Evolutionary conservation across 148 eudicot species (phyloP), one percentile per base, ranked within the genome.

Genomic region (Chenopodium quinoa): DNA sequence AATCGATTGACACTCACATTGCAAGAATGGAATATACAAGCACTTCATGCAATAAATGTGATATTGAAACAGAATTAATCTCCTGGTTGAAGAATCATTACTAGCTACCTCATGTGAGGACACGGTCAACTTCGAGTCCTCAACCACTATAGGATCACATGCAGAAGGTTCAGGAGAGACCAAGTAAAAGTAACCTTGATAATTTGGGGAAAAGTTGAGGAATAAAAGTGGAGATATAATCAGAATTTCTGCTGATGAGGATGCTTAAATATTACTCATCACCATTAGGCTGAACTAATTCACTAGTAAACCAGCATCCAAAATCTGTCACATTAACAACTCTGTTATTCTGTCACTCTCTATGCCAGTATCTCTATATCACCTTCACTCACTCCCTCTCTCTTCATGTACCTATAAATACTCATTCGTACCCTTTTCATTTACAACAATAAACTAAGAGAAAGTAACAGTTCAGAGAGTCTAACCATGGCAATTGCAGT

Each of bases 191-290:
- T 22, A 9, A 67, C 20, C 47, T 67, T n/a, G 73, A 64, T 11
- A 32, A 62, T 73, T 67, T 69, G 72, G 44, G 48, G 19, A 60
- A 40, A 62, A 25, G 37, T 74, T 5, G 27, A 37, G 68, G 68
- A 47, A 37, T 50, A 66, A 67, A 78, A 69, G 77, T 27, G 76
- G 54, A 73, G 60, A 4, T 29, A 50, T 29, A 65, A 78, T 80
- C 77, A 82, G 83, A 71, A 78, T 79, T 62, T 9, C 66, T 62
- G 47, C 71, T 64, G 70, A 64, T 32, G 22, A 71, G 75, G 52
- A 79, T 88, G 90, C 93, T 89, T 90, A 64, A 84, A 79, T 50
- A 78, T 58, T 80, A 92, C 93, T 87, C 87, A 84, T 68, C 27
- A 73, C 54, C 87, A 82, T 82, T 87, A 87, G 74, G 86, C 85